Conservation (phyloP, 768 basidiomycete genomes). For the Suillus subaureus region DNA sequence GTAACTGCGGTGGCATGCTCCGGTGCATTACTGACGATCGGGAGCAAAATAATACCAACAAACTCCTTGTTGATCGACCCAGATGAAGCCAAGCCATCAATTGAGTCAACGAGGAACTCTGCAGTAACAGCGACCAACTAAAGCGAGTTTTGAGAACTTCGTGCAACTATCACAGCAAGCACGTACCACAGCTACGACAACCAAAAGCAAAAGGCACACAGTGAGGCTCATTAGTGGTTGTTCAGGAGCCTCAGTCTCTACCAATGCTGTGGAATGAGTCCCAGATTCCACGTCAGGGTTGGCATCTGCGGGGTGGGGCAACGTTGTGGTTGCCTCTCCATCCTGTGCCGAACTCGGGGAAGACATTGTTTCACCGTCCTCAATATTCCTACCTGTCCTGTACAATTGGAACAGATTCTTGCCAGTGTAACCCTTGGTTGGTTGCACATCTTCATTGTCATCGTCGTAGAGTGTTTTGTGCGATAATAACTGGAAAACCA, state of each 20-base stretch:
- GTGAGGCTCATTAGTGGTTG: conserved; percentile 56
- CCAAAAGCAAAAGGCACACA: conserved; percentile 54
- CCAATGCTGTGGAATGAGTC: too few species aligned
- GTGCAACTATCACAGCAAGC: not conserved
- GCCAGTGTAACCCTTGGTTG: conserved; percentile 43
- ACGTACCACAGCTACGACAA: conserved; percentile 64
- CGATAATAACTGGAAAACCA: conserved; percentile 80
- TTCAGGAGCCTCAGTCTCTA: conserved; percentile 18
- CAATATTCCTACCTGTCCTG: not conserved
- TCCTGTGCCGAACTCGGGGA: not conserved
- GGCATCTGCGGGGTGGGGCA: not conserved
- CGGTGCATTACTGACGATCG: conserved; percentile 90
- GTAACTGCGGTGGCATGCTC: conserved; percentile 93
- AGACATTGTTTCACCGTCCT: too few species aligned
- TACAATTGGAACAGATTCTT: conserved; percentile 35
- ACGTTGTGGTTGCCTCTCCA: not conserved
- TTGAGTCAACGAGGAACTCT: conserved; percentile 77
- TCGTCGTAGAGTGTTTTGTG: conserved; percentile 74
- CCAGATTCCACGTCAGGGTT: conserved; percentile 6
- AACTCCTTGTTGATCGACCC: conserved; percentile 75
- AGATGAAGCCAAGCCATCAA: conserved; percentile 64
- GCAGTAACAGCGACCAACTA: conserved; percentile 60
- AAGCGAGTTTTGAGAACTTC: not conserved
- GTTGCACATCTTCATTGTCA: conserved; percentile 38
- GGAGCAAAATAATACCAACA: conserved; percentile 84